These are phyloP conservation scores for Nothophaeocryptopus gaeumannii DNA, from an alignment of 2,329 filamentous ascomycete species.

Conservation along the genomic window DNA sequence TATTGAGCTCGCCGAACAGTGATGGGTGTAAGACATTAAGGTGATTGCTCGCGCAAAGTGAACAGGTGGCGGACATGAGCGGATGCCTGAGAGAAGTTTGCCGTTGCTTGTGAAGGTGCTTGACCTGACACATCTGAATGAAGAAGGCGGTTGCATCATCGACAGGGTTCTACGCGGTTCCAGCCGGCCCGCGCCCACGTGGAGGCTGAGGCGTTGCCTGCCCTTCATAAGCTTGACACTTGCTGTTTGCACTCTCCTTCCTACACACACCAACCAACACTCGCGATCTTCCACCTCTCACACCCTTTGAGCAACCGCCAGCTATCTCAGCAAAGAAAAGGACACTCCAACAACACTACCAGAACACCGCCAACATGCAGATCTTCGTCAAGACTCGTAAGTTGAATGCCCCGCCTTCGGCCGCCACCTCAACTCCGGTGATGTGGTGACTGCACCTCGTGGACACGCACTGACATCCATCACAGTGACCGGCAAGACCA, in stretches of 20 bases:
- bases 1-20: too few species aligned
- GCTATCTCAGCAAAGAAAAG: constrained; percentile 7
- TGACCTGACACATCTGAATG: too few species aligned
- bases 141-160: too few species aligned
- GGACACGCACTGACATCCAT: constrained; percentile 35
- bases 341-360: constrained; percentile 17
- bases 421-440: constrained; percentile 17
- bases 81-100: too few species aligned
- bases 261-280: constrained; percentile 10
- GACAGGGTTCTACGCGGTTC: too few species aligned
- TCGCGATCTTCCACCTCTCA: not conserved
- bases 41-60: too few species aligned
- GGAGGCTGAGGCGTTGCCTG: too few species aligned
- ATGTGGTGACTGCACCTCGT: not conserved
- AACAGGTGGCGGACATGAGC: too few species aligned
- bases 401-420: constrained; percentile 44
- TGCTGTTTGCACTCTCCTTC: not conserved
- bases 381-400: constrained; percentile 97
- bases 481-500: constrained; percentile 64
- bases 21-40: too few species aligned
- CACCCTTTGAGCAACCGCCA: constrained; percentile 6
- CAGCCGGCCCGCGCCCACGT: too few species aligned
- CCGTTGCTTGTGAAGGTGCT: too few species aligned
- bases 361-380: constrained; percentile 62
- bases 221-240: too few species aligned